Percentiles rank a stretch among this genome's conserved stretches.
phyloP scores from a whole-genome alignment of 164 flowering plant genomes.

The Aristolochia fimbriata region DNA sequence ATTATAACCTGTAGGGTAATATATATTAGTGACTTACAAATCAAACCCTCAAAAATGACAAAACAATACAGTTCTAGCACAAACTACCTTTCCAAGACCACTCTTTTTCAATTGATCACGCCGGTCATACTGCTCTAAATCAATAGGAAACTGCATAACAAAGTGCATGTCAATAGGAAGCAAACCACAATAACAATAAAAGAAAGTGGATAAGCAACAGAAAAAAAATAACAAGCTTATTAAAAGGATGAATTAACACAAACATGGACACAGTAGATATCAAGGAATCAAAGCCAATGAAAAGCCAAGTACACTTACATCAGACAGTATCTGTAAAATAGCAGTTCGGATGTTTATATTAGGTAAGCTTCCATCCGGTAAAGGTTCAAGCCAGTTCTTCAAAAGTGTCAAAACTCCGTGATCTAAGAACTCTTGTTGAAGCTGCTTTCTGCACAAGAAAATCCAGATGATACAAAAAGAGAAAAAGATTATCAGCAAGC shows the following conservation, averaged over 20 bases:
- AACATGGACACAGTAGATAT: background rate
- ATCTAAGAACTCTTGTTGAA: slow-evolving; percentile 86
- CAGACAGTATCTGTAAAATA: slow-evolving; percentile 66
- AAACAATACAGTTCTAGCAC: background rate
- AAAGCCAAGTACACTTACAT: slow-evolving; percentile 28
- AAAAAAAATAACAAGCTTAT: background rate
- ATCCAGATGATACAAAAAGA: background rate
- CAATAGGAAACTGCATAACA: slow-evolving; percentile 65
- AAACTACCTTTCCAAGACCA: slow-evolving; percentile 76
- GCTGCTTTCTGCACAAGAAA: slow-evolving; percentile 59
- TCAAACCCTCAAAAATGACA: background rate
- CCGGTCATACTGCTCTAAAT: slow-evolving; percentile 76
- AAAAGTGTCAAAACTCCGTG: slow-evolving; percentile 77
- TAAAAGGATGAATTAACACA: background rate
- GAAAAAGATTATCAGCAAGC: too few relatives aligned
- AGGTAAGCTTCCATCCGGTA: slow-evolving; percentile 97
- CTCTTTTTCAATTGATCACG: slow-evolving; percentile 83
- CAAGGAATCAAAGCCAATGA: background rate
- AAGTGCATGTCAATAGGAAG: slow-evolving; percentile 6
- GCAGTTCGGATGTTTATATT: slow-evolving; percentile 82
- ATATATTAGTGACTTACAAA: background rate
- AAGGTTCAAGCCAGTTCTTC: slow-evolving; percentile 94
- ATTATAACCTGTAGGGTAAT: slow-evolving; percentile 66
- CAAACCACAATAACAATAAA: slow-evolving; percentile 8
- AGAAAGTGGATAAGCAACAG: background rate